Evolutionary conservation across 257 asterid species (phyloP).

Genomic region (Buddleja alternifolia): DNA sequence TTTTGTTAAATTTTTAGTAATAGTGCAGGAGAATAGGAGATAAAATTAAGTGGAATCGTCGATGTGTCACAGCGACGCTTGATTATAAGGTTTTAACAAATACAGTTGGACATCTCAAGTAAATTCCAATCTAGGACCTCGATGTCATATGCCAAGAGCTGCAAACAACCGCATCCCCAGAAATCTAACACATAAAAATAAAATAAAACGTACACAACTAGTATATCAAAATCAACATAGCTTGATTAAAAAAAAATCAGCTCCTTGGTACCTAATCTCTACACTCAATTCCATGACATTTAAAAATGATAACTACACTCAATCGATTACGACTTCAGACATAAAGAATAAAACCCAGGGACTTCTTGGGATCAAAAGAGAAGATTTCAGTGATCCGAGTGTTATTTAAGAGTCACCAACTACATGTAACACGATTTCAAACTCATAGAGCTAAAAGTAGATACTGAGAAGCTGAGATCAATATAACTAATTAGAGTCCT

Average conservation of each 20-base stretch:
- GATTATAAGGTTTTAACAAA: slow-evolving; percentile 7
- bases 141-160: background rate
- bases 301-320: slow-evolving; percentile 10
- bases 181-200: slow-evolving; percentile 16
- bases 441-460: slow-evolving; percentile 5
- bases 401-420: slow-evolving; percentile 12
- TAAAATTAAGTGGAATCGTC: slow-evolving; percentile 16
- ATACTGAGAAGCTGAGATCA: background rate
- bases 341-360: slow-evolving; percentile 10
- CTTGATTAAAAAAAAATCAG: too few relatives aligned
- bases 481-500: slow-evolving; percentile 11
- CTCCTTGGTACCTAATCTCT: slow-evolving; percentile 19
- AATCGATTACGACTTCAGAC: slow-evolving; percentile 20
- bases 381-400: slow-evolving; percentile 14
- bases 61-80: background rate
- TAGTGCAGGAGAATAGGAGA: background rate
- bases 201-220: slow-evolving; percentile 17
- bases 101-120: slow-evolving; percentile 8
- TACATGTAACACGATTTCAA: slow-evolving; percentile 19
- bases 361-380: background rate
- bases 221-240: slow-evolving; percentile 7
- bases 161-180: slow-evolving; percentile 17
- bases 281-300: slow-evolving; percentile 9
- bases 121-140: slow-evolving; percentile 15
- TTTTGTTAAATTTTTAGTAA: background rate